Conservation (phyloP, 2,329 filamentous ascomycete species). For the Aspergillus oerlinghausenensis region DNA sequence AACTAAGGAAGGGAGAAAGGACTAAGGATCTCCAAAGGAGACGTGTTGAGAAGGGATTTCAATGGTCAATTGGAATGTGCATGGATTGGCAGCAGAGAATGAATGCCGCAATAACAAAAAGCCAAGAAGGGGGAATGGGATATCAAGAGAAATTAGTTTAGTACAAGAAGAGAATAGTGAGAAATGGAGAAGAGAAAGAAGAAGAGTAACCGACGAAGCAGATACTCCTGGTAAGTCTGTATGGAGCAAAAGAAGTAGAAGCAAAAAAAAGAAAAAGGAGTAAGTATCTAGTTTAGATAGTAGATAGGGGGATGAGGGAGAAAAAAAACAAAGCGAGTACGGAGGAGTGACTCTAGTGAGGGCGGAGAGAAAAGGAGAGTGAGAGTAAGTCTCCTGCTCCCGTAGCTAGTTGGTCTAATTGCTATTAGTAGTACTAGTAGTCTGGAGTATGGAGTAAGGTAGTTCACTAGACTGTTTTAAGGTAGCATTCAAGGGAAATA, state of each 20-base stretch:
- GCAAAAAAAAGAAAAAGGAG: background rate
- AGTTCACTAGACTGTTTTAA: background rate
- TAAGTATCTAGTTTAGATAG: background rate
- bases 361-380: background rate
- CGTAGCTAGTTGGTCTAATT: background rate
- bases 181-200: constrained; percentile 13
- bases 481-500: background rate
- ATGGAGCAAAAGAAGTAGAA: background rate
- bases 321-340: background rate
- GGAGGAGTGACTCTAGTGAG: background rate
- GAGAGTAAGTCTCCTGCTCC: no score
- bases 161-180: constrained; percentile 10
- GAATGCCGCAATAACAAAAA: constrained; percentile 3
- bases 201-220: background rate
- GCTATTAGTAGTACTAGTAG: background rate
- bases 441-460: background rate
- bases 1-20: constrained; percentile 18
- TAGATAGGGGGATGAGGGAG: background rate
- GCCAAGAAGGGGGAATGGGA: constrained; percentile 3
- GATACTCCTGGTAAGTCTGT: background rate
- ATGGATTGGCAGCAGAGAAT: constrained; percentile 11
- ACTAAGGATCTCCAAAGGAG: constrained; percentile 21
- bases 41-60: constrained; percentile 26
- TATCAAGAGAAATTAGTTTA: background rate
- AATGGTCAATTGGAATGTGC: constrained; percentile 32